These are phyloP conservation scores for Lindgomyces ingoldianus DNA, from an alignment of 495 filamentous ascomycete genomes.

Conservation along the genomic window DNA sequence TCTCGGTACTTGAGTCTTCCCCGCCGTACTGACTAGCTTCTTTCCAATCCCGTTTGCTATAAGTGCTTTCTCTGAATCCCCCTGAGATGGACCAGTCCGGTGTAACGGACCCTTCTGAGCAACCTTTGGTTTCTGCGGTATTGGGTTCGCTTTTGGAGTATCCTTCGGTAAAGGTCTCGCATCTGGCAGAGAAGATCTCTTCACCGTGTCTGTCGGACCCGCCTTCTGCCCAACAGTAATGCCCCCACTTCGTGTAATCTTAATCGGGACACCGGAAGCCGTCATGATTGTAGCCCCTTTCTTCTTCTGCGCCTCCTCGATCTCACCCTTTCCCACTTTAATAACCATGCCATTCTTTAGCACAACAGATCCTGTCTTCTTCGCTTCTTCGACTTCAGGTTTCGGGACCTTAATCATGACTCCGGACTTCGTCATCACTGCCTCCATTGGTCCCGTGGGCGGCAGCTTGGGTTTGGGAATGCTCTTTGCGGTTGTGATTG, in stretches of 20 bases:
- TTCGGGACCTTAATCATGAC: conserved; percentile 34
- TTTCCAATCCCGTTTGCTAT: neutral
- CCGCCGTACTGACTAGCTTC: neutral
- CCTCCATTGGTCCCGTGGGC: conserved; percentile 14
- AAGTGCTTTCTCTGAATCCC: conserved; percentile 3
- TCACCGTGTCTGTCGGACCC: neutral
- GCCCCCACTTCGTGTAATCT: conserved; percentile 23
- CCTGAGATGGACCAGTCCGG: neutral
- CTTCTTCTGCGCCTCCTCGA: conserved; percentile 33
- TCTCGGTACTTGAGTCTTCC: neutral
- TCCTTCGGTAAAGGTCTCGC: too few species aligned
- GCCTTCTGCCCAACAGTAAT: conserved; percentile 19
- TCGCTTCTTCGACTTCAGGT: conserved; percentile 32
- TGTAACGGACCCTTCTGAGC: neutral
- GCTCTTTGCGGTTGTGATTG: neutral
- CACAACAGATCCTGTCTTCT: conserved; percentile 30
- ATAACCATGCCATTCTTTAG: conserved; percentile 27
- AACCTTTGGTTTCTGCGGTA: neutral
- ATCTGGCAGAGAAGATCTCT: too few species aligned
- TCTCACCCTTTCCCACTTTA: conserved; percentile 21
- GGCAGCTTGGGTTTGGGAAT: conserved; percentile 11
- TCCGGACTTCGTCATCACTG: conserved; percentile 31
- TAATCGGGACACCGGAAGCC: conserved; percentile 26
- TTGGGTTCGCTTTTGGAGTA: too few species aligned
- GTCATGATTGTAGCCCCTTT: conserved; percentile 30